A percentile compares a stretch with the other conserved stretches of the same genome.
These are phyloP conservation scores for Oenanthe sinensis DNA, from an alignment of 129 eudicot genomes.

Conservation along the genomic window DNA sequence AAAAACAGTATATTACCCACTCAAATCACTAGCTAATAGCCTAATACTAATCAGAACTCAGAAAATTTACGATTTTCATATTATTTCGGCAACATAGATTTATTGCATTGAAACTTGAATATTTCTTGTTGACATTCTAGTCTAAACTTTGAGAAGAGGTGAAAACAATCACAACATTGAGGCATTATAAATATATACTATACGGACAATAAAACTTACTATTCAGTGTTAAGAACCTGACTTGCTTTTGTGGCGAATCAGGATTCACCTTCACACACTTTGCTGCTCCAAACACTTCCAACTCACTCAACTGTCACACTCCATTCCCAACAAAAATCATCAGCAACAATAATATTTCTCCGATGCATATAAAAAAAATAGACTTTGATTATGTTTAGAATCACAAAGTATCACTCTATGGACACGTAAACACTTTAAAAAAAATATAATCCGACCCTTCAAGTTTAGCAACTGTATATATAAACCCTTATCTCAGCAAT, in stretches of 20 bases:
- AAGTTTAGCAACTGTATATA: neutral
- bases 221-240: slow-evolving; percentile 67
- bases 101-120: neutral
- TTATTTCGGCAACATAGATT: neutral
- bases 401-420: neutral
- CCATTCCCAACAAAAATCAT: slow-evolving; percentile 8
- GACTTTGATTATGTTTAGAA: neutral
- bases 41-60: neutral
- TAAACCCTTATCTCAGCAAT: neutral
- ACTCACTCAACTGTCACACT: slow-evolving; percentile 51
- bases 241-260: slow-evolving; percentile 99
- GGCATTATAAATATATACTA: neutral
- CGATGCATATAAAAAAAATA: neutral
- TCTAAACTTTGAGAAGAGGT: neutral
- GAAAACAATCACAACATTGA: neutral
- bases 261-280: slow-evolving; percentile 95
- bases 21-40: neutral
- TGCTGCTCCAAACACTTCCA: slow-evolving; percentile 67
- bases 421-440: neutral
- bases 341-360: slow-evolving; percentile 8
- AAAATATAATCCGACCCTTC: neutral
- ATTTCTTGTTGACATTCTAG: neutral
- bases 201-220: slow-evolving; percentile 41
- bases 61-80: neutral
- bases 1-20: neutral